A percentile compares a stretch with the other conserved stretches of the same genome.
Conservation (phyloP, 306 rosid genomes). For the Purshia tridentata region DNA sequence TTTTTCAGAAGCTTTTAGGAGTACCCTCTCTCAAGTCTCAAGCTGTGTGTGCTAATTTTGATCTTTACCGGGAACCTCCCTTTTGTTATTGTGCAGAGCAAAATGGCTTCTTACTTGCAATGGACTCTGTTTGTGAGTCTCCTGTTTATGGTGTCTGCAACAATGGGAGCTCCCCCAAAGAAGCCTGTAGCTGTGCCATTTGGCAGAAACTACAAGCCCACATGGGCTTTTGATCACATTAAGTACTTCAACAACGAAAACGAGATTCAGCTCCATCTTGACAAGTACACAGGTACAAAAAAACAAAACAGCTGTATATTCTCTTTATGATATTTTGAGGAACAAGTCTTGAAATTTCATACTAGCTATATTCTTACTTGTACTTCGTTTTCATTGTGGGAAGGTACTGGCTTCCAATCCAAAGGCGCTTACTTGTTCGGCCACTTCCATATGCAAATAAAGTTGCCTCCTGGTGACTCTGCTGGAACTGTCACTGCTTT, state of each 20-base stretch:
- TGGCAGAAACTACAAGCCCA: slow-evolving; percentile 64
- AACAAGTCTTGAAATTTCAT: not conserved
- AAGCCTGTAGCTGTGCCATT: slow-evolving; percentile 56
- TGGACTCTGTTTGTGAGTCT: slow-evolving; percentile 30
- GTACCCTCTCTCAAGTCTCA: not conserved
- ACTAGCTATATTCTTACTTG: not conserved
- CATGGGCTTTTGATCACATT: slow-evolving; percentile 89
- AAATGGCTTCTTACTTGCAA: slow-evolving; percentile 34
- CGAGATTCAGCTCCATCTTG: slow-evolving; percentile 67
- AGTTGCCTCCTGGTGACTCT: slow-evolving; percentile 75
- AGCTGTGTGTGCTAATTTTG: not conserved
- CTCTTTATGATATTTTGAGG: not conserved
- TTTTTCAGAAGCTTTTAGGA: too few relatives aligned
- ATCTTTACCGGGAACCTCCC: not conserved
- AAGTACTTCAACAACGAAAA: slow-evolving; percentile 69
- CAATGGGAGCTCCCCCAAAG: slow-evolving; percentile 35
- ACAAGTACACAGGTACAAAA: slow-evolving; percentile 67
- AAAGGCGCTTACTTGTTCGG: slow-evolving; percentile 85
- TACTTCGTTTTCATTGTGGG: not conserved
- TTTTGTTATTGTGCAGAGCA: not conserved
- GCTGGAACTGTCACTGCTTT: slow-evolving; percentile 93
- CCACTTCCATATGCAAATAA: slow-evolving; percentile 78
- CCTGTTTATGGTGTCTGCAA: slow-evolving; percentile 24
- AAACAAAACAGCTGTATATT: too few relatives aligned
- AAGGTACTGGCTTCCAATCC: slow-evolving; percentile 88